Conservation (phyloP, 2,329 filamentous ascomycete species). For the Akanthomyces muscarius region DNA sequence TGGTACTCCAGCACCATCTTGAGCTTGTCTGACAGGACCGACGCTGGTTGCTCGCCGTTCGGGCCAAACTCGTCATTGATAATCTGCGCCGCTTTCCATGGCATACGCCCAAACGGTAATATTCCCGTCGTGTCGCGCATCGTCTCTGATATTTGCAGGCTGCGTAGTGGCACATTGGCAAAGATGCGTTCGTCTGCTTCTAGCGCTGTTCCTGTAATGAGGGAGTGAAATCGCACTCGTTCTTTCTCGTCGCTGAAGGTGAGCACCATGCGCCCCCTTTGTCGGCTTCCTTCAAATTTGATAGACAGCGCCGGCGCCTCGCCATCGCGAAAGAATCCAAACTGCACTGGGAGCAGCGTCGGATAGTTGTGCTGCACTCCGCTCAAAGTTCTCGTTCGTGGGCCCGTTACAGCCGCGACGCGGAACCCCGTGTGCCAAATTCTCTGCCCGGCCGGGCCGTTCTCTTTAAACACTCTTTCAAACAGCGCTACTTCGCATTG, state of each 20-base stretch:
- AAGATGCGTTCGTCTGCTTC: constrained; percentile 65
- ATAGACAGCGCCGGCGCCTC: constrained; percentile 67
- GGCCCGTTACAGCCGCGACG: constrained; percentile 71
- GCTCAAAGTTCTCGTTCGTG: constrained; percentile 72
- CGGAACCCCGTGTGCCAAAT: constrained; percentile 76
- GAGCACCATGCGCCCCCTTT: constrained; percentile 68
- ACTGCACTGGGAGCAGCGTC: constrained; percentile 65
- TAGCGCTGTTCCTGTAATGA: constrained; percentile 69
- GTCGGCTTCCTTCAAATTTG: constrained; percentile 61
- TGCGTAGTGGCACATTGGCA: constrained; percentile 62
- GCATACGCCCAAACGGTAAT: constrained; percentile 45
- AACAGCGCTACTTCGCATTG: constrained; percentile 73
- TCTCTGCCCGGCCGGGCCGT: constrained; percentile 67
- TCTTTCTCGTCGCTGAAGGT: constrained; percentile 73
- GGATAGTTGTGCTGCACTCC: constrained; percentile 68
- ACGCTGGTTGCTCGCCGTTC: constrained; percentile 56
- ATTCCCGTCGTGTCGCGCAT: constrained; percentile 48
- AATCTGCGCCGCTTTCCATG: constrained; percentile 65
- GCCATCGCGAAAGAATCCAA: constrained; percentile 69
- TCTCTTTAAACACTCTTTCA: constrained; percentile 64
- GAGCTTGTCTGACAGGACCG: constrained; percentile 71
- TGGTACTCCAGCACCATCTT: constrained; percentile 72
- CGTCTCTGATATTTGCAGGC: constrained; percentile 57
- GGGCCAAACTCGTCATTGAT: constrained; percentile 67
- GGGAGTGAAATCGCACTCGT: constrained; percentile 65